Evolutionary conservation across 2,329 filamentous ascomycete genomes (phyloP).

Genomic region (Didymella sp.): DNA sequence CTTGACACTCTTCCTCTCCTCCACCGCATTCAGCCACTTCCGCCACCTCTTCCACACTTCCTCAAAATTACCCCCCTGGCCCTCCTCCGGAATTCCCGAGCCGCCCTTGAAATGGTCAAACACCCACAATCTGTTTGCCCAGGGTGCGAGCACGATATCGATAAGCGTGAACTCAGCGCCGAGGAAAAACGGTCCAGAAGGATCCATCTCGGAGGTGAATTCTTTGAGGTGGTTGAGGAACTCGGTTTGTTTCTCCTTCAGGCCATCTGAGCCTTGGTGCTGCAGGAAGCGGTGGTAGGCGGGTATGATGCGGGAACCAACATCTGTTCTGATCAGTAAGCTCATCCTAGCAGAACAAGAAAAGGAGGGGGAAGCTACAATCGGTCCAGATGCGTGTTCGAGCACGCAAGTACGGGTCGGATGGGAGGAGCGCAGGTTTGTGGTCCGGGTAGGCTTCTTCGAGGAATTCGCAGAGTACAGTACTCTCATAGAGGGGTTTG

Average conservation of each 20-base stretch:
- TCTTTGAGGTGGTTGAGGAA: conserved; percentile 66
- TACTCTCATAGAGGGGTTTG: conserved; percentile 75
- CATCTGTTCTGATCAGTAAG: conserved; percentile 48
- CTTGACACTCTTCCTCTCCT: conserved; percentile 66
- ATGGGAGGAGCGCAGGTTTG: conserved; percentile 62
- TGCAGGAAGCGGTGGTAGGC: conserved; percentile 68
- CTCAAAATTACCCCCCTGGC: conserved; percentile 61
- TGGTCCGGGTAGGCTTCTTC: conserved; percentile 70
- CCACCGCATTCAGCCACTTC: conserved; percentile 67
- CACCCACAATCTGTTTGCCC: conserved; percentile 74
- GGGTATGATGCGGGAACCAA: conserved; percentile 71
- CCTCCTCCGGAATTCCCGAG: conserved; percentile 57
- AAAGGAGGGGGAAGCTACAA: conserved; percentile 40
- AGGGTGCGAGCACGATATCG: conserved; percentile 75
- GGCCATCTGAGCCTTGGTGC: conserved; percentile 46
- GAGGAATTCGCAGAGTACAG: conserved; percentile 76
- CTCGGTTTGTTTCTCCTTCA: conserved; percentile 62
- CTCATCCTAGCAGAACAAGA: too few relatives aligned
- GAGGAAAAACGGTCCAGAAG: conserved; percentile 70
- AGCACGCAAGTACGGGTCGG: conserved; percentile 69
- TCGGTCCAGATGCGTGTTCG: conserved; percentile 76
- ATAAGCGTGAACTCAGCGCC: conserved; percentile 70
- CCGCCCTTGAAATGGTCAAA: conserved; percentile 77
- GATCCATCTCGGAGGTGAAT: conserved; percentile 68
- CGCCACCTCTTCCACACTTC: conserved; percentile 69